A percentile compares a stretch with the other conserved stretches of the same genome.
Conservation (phyloP, 2,329 filamentous ascomycete species). For the Thelonectria blattea region DNA sequence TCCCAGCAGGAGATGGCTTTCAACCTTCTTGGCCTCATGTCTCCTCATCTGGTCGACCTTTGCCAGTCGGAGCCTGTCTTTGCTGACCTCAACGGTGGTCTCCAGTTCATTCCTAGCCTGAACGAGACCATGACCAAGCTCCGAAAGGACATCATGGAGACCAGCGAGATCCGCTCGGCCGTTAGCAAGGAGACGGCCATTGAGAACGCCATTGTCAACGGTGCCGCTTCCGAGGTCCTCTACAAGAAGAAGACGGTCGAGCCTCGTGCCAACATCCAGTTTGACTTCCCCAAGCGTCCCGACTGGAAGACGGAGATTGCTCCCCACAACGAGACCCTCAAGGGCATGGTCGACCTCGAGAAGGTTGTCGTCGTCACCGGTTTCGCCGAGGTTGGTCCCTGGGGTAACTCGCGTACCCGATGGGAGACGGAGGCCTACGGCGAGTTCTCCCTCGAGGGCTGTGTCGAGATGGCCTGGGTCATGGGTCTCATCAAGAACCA, state of each 20-base stretch:
- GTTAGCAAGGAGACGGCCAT: conserved; percentile 95
- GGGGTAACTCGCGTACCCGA: conserved; percentile 96
- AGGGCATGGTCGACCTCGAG: conserved; percentile 98
- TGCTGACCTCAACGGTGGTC: conserved; percentile 94
- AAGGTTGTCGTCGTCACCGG: conserved; percentile 98
- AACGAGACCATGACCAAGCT: conserved; percentile 94
- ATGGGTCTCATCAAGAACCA: conserved; percentile 99
- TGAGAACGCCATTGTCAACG: conserved; percentile 97
- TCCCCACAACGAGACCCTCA: conserved; percentile 84
- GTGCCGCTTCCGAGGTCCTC: conserved; percentile 86
- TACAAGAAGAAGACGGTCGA: conserved; percentile 95
- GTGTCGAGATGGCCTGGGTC: conserved; percentile 99
- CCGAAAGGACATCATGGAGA: conserved; percentile 93
- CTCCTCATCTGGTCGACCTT: conserved; percentile 88
- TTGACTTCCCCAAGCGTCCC: conserved; percentile 88
- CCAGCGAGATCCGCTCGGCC: conserved; percentile 88
- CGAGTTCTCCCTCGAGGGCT: conserved; percentile 96
- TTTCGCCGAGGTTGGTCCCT: conserved; percentile 94
- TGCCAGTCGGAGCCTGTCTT: conserved; percentile 96
- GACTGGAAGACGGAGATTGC: conserved; percentile 92
- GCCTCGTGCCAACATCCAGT: conserved; percentile 97
- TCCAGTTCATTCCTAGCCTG: conserved; percentile 96
- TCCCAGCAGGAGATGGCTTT: conserved; percentile 99
- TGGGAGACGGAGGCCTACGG: conserved; percentile 99
- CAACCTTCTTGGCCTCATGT: conserved; percentile 96